Evolutionary conservation across 1,284 basidiomycete genomes (phyloP).

Genomic region (Ceratobasidium sp.): DNA sequence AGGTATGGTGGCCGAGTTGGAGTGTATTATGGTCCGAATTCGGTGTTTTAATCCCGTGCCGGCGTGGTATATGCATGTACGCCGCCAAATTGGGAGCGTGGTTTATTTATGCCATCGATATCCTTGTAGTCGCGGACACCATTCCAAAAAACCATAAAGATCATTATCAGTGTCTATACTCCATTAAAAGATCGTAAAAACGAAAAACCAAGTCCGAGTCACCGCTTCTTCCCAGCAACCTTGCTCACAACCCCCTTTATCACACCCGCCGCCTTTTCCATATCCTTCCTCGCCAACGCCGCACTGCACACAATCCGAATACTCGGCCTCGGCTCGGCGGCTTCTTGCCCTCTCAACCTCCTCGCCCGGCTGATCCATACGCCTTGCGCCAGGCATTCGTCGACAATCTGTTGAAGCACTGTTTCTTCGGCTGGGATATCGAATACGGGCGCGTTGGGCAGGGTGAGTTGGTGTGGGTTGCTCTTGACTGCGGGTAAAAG

Average conservation of each 20-base stretch:
- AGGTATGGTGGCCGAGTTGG: background rate
- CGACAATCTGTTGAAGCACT: conserved; percentile 88
- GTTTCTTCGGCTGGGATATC: conserved; percentile 80
- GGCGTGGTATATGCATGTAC: background rate
- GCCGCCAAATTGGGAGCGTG: no score
- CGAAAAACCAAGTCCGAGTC: conserved; percentile 15
- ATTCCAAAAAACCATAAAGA: background rate
- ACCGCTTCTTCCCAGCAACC: conserved; percentile 65
- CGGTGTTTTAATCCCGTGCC: background rate
- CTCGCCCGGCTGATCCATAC: conserved; percentile 87
- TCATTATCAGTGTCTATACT: conserved; percentile 8
- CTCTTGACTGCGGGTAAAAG: conserved; percentile 55
- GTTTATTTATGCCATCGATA: no score
- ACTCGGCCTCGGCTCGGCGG: conserved; percentile 85
- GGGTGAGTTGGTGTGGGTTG: conserved; percentile 61
- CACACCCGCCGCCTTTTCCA: conserved; percentile 85
- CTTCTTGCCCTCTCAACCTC: conserved; percentile 84
- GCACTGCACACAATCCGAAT: conserved; percentile 85
- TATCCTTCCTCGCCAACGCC: conserved; percentile 88
- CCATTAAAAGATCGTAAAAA: conserved; percentile 23
- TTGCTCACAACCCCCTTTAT: conserved; percentile 83
- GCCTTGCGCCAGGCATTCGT: conserved; percentile 81
- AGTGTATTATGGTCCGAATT: background rate
- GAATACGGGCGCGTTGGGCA: conserved; percentile 63
- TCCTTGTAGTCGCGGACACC: background rate